A percentile compares a stretch with the other conserved stretches of the same genome.
Evolutionary conservation across 352 stramenopile species (phyloP).

Genomic region (Phytophthora lateralis): DNA sequence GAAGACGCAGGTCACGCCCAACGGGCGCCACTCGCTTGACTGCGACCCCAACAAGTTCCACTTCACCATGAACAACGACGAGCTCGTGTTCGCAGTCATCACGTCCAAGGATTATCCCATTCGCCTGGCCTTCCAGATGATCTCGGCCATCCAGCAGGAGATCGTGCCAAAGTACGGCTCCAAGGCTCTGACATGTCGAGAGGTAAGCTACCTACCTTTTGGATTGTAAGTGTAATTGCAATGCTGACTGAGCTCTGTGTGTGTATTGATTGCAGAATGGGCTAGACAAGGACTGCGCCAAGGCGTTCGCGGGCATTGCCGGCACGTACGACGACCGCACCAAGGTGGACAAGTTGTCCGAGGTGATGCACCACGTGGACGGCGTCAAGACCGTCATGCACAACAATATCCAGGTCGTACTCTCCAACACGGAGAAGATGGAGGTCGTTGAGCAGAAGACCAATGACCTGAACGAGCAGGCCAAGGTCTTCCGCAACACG

Average conservation of each 20-base stretch:
- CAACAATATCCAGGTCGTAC: slow-evolving; percentile 88
- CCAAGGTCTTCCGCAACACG: slow-evolving; percentile 87
- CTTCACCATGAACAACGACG: slow-evolving; percentile 90
- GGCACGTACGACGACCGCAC: slow-evolving; percentile 84
- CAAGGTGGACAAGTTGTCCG: slow-evolving; percentile 87
- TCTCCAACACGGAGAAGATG: slow-evolving; percentile 91
- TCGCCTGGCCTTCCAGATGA: slow-evolving; percentile 83
- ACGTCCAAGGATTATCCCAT: slow-evolving; percentile 85
- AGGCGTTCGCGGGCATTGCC: slow-evolving; percentile 62
- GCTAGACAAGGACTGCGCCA: slow-evolving; percentile 80
- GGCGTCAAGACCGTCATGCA: slow-evolving; percentile 86
- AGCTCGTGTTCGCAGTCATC: slow-evolving; percentile 84
- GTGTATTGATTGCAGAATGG: slow-evolving; percentile 48
- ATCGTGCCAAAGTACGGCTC: slow-evolving; percentile 77
- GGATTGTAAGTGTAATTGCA: background rate
- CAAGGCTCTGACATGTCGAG: slow-evolving; percentile 77
- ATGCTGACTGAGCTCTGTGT: background rate
- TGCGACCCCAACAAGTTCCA: slow-evolving; percentile 90
- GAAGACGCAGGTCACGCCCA: slow-evolving; percentile 87
- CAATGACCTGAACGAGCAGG: slow-evolving; percentile 87
- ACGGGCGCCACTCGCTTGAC: slow-evolving; percentile 85
- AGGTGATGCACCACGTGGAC: slow-evolving; percentile 85
- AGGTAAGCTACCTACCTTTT: slow-evolving; percentile 43
- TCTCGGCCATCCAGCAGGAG: slow-evolving; percentile 74
- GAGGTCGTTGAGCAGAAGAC: slow-evolving; percentile 88